Conservation (phyloP, 2,329 filamentous ascomycete genomes). For the Colletotrichum sp. region DNA sequence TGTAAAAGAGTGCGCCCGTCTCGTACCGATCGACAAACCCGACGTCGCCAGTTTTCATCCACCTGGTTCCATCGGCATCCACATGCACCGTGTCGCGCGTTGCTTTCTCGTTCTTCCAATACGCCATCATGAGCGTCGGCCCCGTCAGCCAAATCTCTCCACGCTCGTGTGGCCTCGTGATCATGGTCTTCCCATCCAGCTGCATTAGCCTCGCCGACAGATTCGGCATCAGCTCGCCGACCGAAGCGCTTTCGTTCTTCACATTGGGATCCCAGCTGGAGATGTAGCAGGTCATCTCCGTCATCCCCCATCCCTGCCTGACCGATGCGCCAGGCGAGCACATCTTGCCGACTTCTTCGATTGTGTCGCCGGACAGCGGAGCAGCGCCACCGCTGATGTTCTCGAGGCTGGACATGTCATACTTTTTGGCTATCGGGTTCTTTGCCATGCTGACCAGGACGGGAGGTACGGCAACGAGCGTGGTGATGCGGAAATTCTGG, state of each 20-base stretch:
- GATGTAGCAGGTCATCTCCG: background rate
- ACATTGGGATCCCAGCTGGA: background rate
- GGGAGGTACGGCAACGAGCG: background rate
- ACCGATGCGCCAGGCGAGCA: background rate
- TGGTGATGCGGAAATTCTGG: background rate
- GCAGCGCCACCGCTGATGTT: background rate
- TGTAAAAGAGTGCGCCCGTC: background rate
- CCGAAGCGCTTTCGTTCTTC: background rate
- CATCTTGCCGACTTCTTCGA: background rate
- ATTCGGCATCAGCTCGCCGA: background rate
- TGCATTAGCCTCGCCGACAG: background rate
- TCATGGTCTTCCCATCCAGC: background rate
- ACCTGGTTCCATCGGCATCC: background rate
- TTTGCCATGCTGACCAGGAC: background rate
- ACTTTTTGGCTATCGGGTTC: background rate
- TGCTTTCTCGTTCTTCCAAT: background rate
- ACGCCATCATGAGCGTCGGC: background rate
- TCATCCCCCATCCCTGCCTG: background rate
- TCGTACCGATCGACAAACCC: background rate
- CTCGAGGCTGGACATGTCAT: background rate
- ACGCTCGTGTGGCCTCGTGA: background rate
- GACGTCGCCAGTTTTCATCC: background rate
- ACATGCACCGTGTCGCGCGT: background rate
- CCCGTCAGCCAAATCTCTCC: background rate
- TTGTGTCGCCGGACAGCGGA: background rate